Evolutionary conservation across 2,329 filamentous ascomycete genomes (phyloP).

Genomic region (Xylaria sp.): DNA sequence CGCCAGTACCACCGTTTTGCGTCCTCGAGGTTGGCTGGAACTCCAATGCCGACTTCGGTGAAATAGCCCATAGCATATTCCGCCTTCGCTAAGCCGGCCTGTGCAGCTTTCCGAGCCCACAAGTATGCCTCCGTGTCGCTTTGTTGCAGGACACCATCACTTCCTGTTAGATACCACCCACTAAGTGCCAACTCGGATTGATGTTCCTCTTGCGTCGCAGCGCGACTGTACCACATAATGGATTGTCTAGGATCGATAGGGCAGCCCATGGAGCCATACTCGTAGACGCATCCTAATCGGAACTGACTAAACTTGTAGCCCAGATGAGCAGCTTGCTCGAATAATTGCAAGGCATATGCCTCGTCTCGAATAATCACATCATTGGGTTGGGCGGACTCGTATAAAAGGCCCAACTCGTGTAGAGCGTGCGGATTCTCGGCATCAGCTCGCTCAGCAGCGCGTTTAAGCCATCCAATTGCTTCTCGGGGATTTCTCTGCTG

Average conservation of each 20-base stretch:
- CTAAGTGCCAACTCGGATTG: conserved; percentile 86
- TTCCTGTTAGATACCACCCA: conserved; percentile 96
- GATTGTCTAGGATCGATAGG: conserved; percentile 84
- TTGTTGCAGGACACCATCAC: conserved; percentile 86
- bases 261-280: conserved; percentile 87
- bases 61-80: conserved; percentile 99
- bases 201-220: conserved; percentile 92
- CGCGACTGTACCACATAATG: conserved; percentile 93
- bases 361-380: conserved; percentile 85
- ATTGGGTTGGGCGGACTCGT: conserved; percentile 71
- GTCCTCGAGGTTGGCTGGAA: conserved; percentile 87
- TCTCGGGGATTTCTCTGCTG: conserved; percentile 85
- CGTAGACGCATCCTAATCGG: conserved; percentile 85
- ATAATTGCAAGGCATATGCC: conserved; percentile 81
- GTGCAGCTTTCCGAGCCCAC: conserved; percentile 94
- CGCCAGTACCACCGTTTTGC: conserved; percentile 98
- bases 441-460: conserved; percentile 89
- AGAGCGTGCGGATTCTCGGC: conserved; percentile 92
- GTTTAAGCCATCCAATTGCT: conserved; percentile 91
- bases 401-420: conserved; percentile 82
- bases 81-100: conserved; percentile 88
- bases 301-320: conserved; percentile 97
- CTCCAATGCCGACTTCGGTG: conserved; percentile 93
- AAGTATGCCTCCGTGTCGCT: conserved; percentile 96
- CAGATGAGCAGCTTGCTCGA: conserved; percentile 84